A percentile compares a stretch with the other conserved stretches of the same genome.
Conservation (phyloP, 805 yeast genomes). For the Limtongozyma cylindracea region DNA sequence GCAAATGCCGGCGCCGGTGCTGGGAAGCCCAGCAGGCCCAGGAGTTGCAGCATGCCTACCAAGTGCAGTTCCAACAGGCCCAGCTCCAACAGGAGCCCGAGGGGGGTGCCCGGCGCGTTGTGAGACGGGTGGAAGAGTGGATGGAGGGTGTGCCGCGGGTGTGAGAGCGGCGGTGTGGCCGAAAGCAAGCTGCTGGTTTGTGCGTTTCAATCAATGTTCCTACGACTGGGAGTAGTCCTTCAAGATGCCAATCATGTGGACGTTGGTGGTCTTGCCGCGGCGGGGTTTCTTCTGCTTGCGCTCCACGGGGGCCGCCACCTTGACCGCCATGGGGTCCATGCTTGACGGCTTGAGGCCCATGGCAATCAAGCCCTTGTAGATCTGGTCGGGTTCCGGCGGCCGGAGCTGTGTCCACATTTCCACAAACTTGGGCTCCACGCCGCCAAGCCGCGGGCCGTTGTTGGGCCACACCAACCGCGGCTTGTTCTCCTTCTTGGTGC, state of each 20-base stretch:
- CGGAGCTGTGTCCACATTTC: slow-evolving; percentile 58
- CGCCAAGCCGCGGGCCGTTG: slow-evolving; percentile 43
- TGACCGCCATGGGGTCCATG: slow-evolving; percentile 88
- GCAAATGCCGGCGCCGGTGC: too few relatives aligned
- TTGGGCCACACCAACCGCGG: slow-evolving; percentile 91
- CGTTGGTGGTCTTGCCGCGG: slow-evolving; percentile 82
- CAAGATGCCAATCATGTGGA: slow-evolving; percentile 89
- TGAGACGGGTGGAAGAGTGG: too few relatives aligned
- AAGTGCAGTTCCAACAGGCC: too few relatives aligned
- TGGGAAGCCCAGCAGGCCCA: too few relatives aligned
- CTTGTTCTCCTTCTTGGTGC: slow-evolving; percentile 80
- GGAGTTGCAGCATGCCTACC: too few relatives aligned
- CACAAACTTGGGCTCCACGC: slow-evolving; percentile 62
- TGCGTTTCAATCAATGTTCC: too few relatives aligned
- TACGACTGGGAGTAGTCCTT: slow-evolving; percentile 57
- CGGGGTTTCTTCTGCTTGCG: slow-evolving; percentile 81
- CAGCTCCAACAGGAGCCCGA: too few relatives aligned
- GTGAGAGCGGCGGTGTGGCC: too few relatives aligned
- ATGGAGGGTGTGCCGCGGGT: too few relatives aligned
- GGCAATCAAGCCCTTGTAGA: slow-evolving; percentile 54
- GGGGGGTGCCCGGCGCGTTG: too few relatives aligned
- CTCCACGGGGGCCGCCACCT: slow-evolving; percentile 25
- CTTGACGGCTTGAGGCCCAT: slow-evolving; percentile 91
- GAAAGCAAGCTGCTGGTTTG: too few relatives aligned
- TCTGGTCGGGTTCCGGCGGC: slow-evolving; percentile 60